phyloP scores from a whole-genome alignment of 495 filamentous ascomycete genomes.

The Daldinia loculata region DNA sequence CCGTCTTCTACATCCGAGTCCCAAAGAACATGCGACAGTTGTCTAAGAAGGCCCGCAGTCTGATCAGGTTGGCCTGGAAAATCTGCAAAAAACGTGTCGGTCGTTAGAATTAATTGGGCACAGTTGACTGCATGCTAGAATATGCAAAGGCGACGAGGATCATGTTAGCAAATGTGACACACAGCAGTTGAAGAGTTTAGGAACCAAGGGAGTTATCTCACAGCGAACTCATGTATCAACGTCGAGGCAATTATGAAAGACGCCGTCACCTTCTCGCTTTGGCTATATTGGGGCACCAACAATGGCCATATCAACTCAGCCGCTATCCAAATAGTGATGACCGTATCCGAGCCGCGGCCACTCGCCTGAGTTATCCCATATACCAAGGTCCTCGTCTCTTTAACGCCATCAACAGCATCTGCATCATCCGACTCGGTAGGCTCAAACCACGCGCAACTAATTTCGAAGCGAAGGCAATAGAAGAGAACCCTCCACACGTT shows the following conservation, averaged over 20 bases:
- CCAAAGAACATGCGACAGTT: slow-evolving; percentile 9
- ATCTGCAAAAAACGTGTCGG: neutral
- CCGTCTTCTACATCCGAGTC: neutral
- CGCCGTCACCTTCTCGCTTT: slow-evolving; percentile 44
- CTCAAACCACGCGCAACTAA: neutral
- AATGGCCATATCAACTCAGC: slow-evolving; percentile 51
- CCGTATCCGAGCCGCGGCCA: neutral
- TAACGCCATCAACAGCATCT: neutral
- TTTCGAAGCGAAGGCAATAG: neutral
- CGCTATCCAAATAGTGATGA: slow-evolving; percentile 12
- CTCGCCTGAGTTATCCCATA: slow-evolving; percentile 3
- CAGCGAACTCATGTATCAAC: slow-evolving; percentile 48
- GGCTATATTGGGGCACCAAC: slow-evolving; percentile 39
- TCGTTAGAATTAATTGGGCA: slow-evolving; percentile 12
- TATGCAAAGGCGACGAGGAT: neutral
- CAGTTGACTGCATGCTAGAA: slow-evolving; percentile 41
- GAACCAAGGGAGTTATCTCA: slow-evolving; percentile 15
- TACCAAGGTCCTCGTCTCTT: neutral
- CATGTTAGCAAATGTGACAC: slow-evolving; percentile 17
- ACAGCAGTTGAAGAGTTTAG: neutral
- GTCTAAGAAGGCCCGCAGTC: neutral
- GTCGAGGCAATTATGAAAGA: slow-evolving; percentile 41
- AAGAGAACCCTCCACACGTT: neutral
- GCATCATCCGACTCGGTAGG: neutral
- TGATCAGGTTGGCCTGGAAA: neutral